Conservation (phyloP, 2,329 filamentous ascomycete genomes). For the Colletotrichum sp. region DNA sequence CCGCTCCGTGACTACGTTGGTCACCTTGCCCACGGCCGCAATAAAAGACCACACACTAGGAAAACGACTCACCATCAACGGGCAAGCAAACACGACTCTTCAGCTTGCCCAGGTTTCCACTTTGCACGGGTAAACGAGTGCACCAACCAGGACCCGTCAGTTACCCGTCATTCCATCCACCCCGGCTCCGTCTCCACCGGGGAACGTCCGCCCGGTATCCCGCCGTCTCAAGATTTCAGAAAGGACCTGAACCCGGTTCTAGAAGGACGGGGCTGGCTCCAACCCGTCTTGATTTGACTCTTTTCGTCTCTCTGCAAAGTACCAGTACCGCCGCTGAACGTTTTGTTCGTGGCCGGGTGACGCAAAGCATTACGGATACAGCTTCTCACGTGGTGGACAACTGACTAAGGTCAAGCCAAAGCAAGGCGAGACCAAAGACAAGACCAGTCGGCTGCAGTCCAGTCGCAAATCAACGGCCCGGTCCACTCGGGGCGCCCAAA, state of each 20-base stretch:
- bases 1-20: not conserved
- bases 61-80: not conserved
- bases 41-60: not conserved
- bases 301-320: not conserved
- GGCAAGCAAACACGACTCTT: not conserved
- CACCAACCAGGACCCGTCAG: not conserved
- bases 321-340: not conserved
- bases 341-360: not conserved
- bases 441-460: not conserved
- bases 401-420: not conserved
- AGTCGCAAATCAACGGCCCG: conserved; percentile 11
- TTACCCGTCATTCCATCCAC: conserved; percentile 9
- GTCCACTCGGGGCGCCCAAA: not conserved
- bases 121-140: not conserved
- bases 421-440: not conserved
- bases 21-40: not conserved
- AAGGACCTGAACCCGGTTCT: conserved; percentile 12
- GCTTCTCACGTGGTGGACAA: not conserved
- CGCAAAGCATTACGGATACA: not conserved
- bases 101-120: not conserved
- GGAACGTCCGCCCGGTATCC: conserved; percentile 15
- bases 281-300: conserved; percentile 2
- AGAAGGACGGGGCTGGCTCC: conserved; percentile 11
- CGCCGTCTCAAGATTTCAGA: conserved; percentile 20
- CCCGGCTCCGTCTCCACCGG: conserved; percentile 15